Base-by-base conservation (phyloP, 495 filamentous ascomycete genomes). In the Tetracladium marchalianum region DNA sequence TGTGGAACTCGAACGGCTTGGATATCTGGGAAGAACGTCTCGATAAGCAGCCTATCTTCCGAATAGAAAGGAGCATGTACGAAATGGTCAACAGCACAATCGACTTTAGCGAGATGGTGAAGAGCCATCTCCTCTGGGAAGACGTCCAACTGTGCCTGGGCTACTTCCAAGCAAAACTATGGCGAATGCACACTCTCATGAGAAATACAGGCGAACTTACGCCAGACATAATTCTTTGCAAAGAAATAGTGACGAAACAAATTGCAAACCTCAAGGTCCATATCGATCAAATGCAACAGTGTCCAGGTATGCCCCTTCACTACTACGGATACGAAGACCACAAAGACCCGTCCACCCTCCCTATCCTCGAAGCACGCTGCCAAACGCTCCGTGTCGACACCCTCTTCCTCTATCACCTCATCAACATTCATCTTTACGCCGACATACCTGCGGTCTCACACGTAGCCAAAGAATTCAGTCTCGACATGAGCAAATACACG, bases 71-170 rank as follows among this genome's bases (percentile, higher is more conserved):
- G 27, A 46, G 40, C 9, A 44, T 58, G 7, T 41, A 31, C 22
- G 38, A 50, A 7, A 35, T 56, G 35, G 44, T 58, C 33, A 35
- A 44, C 4, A 43, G 18, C 17, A 33, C 37, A 22, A 32, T 37
- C 12, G 47, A 53, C 12, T 47, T 44, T 3, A 5, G 19, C 4
- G 13, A 18, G 15, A 18, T 39, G 17, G 41, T 32, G 1, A 33
- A 47, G 5, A 11, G 35, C 8, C 41, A 41, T 11, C 41, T 54
- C 6, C 39, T 59, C n/a, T 39, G 56, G 10, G 59, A 62, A 38
- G 59, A 62, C 46, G 32, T 57, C 11, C 52, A 56, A 10, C 12
- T 59, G 5, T 51, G 51, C 12, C 42, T 62, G 11, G 52, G 51
- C 37, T 33, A 47, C 24, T 35, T 53, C 24, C 48, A 54, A 22